Percentiles rank a stretch among this genome's conserved stretches.
Evolutionary conservation across 2,329 filamentous ascomycete genomes (phyloP).

Genomic region (Ophiocordyceps polyrhachis-furcata): DNA sequence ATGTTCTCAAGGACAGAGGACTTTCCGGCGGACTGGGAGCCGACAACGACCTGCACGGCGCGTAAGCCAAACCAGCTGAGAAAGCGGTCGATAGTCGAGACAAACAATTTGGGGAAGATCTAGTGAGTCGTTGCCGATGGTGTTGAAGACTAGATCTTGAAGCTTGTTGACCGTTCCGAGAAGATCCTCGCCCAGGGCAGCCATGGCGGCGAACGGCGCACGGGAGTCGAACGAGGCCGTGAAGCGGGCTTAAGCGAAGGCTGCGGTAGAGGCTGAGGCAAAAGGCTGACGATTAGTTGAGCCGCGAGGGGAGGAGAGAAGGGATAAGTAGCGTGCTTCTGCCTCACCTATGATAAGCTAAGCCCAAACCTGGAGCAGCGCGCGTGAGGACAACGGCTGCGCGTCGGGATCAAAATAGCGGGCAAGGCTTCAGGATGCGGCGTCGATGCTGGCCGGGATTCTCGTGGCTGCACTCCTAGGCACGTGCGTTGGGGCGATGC

Average conservation of each 20-base stretch:
- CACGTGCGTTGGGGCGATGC: neutral
- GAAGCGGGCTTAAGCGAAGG: neutral
- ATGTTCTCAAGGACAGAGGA: constrained; percentile 98
- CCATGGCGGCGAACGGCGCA: constrained; percentile 39
- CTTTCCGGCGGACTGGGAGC: constrained; percentile 95
- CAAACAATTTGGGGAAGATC: constrained; percentile 95
- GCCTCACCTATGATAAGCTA: neutral
- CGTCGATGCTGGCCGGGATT: neutral
- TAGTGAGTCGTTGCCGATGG: constrained; percentile 94
- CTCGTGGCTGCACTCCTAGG: neutral
- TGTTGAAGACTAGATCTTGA: constrained; percentile 98
- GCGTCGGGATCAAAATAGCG: neutral
- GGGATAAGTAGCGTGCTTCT: neutral
- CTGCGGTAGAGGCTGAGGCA: neutral
- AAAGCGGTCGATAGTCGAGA: constrained; percentile 6
- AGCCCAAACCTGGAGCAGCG: neutral
- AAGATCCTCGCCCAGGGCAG: constrained; percentile 87
- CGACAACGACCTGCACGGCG: constrained; percentile 66
- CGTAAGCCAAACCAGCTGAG: constrained; percentile 4
- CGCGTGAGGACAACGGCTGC: neutral
- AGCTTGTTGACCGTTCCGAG: constrained; percentile 93
- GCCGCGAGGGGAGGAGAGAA: neutral
- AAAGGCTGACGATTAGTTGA: neutral
- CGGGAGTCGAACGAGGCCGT: neutral
- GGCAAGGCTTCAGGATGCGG: neutral